Evolutionary conservation across 352 stramenopile species (phyloP), one percentile per base, ranked within the genome.

Genomic region (Globisporangium megalacanthum): DNA sequence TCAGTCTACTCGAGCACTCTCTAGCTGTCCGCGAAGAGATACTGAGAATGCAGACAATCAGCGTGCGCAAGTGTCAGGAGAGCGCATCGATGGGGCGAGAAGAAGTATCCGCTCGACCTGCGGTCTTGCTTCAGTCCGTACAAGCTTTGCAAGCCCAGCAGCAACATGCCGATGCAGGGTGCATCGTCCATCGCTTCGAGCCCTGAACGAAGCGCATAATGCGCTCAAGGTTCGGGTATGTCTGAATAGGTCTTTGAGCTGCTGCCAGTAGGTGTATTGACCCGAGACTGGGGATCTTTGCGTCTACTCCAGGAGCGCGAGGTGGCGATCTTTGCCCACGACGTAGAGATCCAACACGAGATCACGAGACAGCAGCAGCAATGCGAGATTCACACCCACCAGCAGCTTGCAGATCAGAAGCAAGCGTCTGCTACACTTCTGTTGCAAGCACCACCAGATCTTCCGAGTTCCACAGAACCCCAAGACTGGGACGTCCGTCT

Each of bases 301-400:
- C 20, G 52, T 49, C 19, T 20, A 1, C 15, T 33, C 9, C 41
- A 73, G 62, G 61, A 73, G 41, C 39, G 39, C 11, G 68, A 54
- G 10, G 49, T 73, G 22, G 15, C 29, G 11, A 6, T 68, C 7
- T 70, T 75, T 50, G 68, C 59, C 0, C 47, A 63, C 2, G 68
- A 75, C 19, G 68, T 75, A 17, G 68, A 75, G 36, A 29, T 42
- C 0, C 65, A 75, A 53, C 62, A 70, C 54, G 52, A 22, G 6
- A 73, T 73, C 25, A 29, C 29, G 7, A 53, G 33, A 20, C 64
- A 55, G 19, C 46, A 31, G 0, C 49, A 56, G 25, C 25, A 29
- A 29, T 29, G 25, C 25, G 25, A 29, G 4, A 48, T 48, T 74
- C 14, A 50, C 64, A 58, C 6, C 20, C 42, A 5, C 0, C 13